phyloP scores from a whole-genome alignment of 306 rosid genomes.

The Medicago lupulina region DNA sequence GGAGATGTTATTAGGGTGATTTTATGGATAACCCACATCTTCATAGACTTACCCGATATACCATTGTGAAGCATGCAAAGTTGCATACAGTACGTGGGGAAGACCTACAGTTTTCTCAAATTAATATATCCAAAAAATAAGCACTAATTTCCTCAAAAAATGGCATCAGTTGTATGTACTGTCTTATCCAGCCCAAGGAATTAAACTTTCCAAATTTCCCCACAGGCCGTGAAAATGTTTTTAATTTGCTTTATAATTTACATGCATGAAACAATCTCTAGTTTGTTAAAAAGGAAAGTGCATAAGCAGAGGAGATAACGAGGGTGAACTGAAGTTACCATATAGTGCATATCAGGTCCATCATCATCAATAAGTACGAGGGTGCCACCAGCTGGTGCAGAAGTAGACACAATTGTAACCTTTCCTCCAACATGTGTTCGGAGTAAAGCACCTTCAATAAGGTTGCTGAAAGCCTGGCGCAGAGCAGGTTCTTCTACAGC shows the following conservation, averaged over 20 bases:
- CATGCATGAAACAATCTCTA: conserved; percentile 27
- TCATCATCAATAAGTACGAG: conserved; percentile 89
- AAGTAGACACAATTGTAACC: conserved; percentile 76
- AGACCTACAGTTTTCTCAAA: not conserved
- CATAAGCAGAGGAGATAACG: conserved; percentile 23
- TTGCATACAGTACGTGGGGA: not conserved
- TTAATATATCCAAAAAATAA: conserved; percentile 16
- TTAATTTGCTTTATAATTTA: conserved; percentile 8
- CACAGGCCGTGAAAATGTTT: conserved; percentile 14
- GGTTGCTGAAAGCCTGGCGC: conserved; percentile 95
- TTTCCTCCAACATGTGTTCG: conserved; percentile 87
- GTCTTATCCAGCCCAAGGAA: conserved; percentile 1
- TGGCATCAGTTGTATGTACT: conserved; percentile 1
- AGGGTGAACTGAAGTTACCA: conserved; percentile 60
- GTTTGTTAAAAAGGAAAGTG: conserved; percentile 26
- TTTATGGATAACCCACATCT: conserved; percentile 23
- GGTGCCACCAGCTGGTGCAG: conserved; percentile 93
- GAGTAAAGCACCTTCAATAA: conserved; percentile 85
- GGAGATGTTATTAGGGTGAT: not conserved
- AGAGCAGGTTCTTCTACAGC: conserved; percentile 90
- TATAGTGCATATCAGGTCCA: conserved; percentile 98
- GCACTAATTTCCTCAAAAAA: conserved; percentile 32
- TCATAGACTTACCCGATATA: not conserved
- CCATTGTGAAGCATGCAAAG: conserved; percentile 11
- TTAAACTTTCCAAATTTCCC: conserved; percentile 23